Evolutionary conservation across 352 stramenopile genomes (phyloP).

Genomic region (Phytophthora pseudosyringae): DNA sequence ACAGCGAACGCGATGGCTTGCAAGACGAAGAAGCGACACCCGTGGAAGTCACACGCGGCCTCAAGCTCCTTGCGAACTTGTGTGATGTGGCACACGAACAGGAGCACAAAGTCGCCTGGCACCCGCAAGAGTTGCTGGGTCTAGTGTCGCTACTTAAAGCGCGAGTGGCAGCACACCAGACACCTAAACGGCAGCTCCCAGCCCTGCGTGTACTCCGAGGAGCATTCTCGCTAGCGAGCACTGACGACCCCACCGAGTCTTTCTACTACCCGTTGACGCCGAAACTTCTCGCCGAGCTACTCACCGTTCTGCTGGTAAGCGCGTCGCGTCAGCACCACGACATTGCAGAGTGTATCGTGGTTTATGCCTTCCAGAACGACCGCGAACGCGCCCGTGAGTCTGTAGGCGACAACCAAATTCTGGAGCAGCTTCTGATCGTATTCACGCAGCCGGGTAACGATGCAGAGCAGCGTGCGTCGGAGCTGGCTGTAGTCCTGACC

Average conservation of each 20-base stretch:
- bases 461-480: slow-evolving; percentile 16
- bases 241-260: neutral
- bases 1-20: neutral
- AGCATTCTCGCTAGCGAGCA: slow-evolving; percentile 31
- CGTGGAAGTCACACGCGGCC: slow-evolving; percentile 27
- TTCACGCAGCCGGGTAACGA: slow-evolving; percentile 54
- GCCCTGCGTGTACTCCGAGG: slow-evolving; percentile 50
- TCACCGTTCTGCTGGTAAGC: slow-evolving; percentile 71
- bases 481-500: slow-evolving; percentile 49
- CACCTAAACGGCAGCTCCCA: slow-evolving; percentile 51
- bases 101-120: slow-evolving; percentile 32
- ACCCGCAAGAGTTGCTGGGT: slow-evolving; percentile 33
- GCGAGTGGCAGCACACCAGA: slow-evolving; percentile 42
- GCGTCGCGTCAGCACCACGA: slow-evolving; percentile 43
- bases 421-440: slow-evolving; percentile 73
- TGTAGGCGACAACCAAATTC: slow-evolving; percentile 64
- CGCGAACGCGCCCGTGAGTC: slow-evolving; percentile 42
- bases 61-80: slow-evolving; percentile 63
- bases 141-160: slow-evolving; percentile 40
- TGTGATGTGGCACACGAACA: slow-evolving; percentile 39
- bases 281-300: slow-evolving; percentile 63
- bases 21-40: slow-evolving; percentile 18
- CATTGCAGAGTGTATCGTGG: slow-evolving; percentile 53
- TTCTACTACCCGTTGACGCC: slow-evolving; percentile 59
- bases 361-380: slow-evolving; percentile 58